Percentiles rank a stretch among this genome's conserved stretches.
These are phyloP conservation scores for Sphagnurus paluster DNA, from an alignment of 1,284 basidiomycete genomes.

Conservation along the genomic window DNA sequence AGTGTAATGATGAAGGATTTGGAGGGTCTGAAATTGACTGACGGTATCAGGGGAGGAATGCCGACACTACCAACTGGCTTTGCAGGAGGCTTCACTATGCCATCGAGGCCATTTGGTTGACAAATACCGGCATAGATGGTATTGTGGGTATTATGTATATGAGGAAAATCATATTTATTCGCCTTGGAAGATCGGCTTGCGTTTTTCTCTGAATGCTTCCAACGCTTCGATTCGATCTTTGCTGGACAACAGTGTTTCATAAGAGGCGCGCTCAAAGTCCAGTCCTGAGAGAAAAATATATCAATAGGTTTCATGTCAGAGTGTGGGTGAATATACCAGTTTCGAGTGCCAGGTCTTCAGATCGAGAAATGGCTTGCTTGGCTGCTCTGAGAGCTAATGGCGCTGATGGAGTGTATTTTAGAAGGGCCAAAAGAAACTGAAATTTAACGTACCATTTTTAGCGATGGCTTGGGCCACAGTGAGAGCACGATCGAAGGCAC, in stretches of 20 bases:
- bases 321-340: constrained; percentile 46
- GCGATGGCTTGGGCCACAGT: constrained; percentile 66
- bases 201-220: constrained; percentile 87
- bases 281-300: constrained; percentile 56
- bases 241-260: constrained; percentile 79
- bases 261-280: constrained; percentile 86
- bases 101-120: constrained; percentile 36
- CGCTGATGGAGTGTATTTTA: constrained; percentile 44
- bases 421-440: neutral
- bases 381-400: constrained; percentile 88
- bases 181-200: constrained; percentile 80
- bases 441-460: constrained; percentile 57
- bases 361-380: constrained; percentile 84
- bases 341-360: constrained; percentile 76
- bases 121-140: constrained; percentile 18
- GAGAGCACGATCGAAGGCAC: constrained; percentile 68
- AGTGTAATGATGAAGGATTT: constrained; percentile 85
- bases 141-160: constrained; percentile 20
- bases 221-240: constrained; percentile 87
- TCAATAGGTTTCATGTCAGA: constrained; percentile 7
- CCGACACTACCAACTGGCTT: constrained; percentile 50
- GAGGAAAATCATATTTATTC: constrained; percentile 50
- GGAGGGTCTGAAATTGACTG: constrained; percentile 64
- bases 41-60: constrained; percentile 56
- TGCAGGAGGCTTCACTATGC: constrained; percentile 49